These are phyloP conservation scores for Aspergillus cejpii DNA, from an alignment of 2,329 filamentous ascomycete species.

Conservation along the genomic window DNA sequence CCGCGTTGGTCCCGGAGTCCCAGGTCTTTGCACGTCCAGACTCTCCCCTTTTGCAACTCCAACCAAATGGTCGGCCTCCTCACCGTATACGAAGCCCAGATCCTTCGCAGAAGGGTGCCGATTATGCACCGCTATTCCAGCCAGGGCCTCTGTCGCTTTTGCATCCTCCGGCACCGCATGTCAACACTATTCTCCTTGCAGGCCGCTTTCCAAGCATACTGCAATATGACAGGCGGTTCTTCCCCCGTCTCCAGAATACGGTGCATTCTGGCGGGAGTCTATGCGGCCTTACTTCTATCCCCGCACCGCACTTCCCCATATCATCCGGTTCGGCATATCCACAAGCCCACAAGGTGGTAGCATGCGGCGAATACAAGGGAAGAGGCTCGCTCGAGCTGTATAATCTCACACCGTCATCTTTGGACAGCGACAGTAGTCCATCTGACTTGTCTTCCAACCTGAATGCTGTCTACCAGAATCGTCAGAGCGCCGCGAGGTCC, in stretches of 20 bases:
- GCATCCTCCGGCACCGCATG: conserved; percentile 59
- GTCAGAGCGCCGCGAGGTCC: conserved; percentile 72
- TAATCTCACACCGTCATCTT: conserved; percentile 29
- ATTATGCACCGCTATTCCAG: conserved; percentile 67
- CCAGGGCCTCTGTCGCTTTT: conserved; percentile 77
- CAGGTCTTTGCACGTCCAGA: conserved; percentile 29
- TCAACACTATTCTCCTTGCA: conserved; percentile 78
- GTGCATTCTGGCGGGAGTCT: conserved; percentile 78
- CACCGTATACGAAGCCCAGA: conserved; percentile 34
- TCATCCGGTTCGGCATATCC: conserved; percentile 38
- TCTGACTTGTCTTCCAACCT: conserved; percentile 25
- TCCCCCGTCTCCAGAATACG: conserved; percentile 68
- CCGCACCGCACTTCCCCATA: conserved; percentile 47
- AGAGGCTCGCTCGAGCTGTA: conserved; percentile 90
- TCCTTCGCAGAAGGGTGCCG: conserved; percentile 31
- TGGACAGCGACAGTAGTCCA: conserved; percentile 20
- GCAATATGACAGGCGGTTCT: conserved; percentile 80
- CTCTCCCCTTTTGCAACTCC: conserved; percentile 28
- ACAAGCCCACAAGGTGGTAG: conserved; percentile 61
- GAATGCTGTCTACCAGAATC: conserved; percentile 57
- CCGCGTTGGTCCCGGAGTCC: conserved; percentile 23
- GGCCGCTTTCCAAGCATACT: conserved; percentile 84
- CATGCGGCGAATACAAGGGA: conserved; percentile 83
- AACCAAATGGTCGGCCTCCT: conserved; percentile 31
- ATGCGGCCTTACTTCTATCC: conserved; percentile 63